These are phyloP conservation scores for Arthonia radiata DNA, from an alignment of 495 filamentous ascomycete genomes.

Conservation along the genomic window DNA sequence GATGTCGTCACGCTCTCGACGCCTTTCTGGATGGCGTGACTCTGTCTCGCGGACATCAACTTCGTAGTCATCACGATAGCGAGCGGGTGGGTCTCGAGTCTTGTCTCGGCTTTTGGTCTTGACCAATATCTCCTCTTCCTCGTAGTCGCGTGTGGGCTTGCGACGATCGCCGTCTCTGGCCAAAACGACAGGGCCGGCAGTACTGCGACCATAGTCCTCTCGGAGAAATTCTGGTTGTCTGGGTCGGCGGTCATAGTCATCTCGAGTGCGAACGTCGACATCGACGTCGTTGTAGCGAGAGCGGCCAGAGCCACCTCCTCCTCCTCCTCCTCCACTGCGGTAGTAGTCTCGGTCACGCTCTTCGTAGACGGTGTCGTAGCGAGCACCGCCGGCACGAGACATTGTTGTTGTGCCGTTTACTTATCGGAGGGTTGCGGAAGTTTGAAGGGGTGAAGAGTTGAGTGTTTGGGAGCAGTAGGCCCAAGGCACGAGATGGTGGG, in stretches of 20 bases:
- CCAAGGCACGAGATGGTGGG: too few relatives aligned
- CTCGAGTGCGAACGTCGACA: constrained; percentile 9
- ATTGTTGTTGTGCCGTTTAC: too few relatives aligned
- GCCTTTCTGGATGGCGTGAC: constrained; percentile 5
- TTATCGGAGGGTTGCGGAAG: too few relatives aligned
- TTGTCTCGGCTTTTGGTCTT: constrained; percentile 6
- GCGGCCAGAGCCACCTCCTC: constrained; percentile 6
- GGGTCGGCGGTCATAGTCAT: constrained; percentile 4
- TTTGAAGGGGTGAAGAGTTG: too few relatives aligned
- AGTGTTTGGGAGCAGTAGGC: too few relatives aligned
- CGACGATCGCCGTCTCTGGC: constrained; percentile 11
- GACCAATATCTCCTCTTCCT: constrained; percentile 8
- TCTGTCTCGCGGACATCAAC: constrained; percentile 10
- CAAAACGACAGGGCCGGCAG: constrained; percentile 21
- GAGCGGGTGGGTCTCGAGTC: too few relatives aligned
- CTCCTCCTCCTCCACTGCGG: constrained; percentile 6
- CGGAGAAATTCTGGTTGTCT: constrained; percentile 26
- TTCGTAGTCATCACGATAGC: too few relatives aligned
- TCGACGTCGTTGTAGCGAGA: constrained; percentile 14
- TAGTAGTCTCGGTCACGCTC: constrained; percentile 22
- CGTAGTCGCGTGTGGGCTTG: constrained; percentile 5
- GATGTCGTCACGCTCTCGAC: constrained; percentile 8
- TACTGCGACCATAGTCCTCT: constrained; percentile 23
- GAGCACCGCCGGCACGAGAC: too few relatives aligned
- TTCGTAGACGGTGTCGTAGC: too few relatives aligned